phyloP scores from a whole-genome alignment of 441 rosid genomes.

The Adansonia madagascariensis region DNA sequence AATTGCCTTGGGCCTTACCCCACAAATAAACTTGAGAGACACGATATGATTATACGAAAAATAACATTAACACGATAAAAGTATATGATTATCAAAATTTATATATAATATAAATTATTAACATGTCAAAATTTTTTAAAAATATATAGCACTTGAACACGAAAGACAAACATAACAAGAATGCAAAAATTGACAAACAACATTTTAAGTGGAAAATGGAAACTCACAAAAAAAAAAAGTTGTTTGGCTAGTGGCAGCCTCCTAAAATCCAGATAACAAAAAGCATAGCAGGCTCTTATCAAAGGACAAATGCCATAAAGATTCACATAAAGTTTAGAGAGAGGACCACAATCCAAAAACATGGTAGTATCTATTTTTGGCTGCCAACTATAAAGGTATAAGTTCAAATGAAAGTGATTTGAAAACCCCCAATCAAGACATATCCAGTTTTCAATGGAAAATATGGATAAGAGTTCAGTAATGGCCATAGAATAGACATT shows the following conservation, averaged over 20 bases:
- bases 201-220: constrained; percentile 9
- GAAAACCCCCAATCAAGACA: constrained; percentile 21
- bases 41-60: too few species aligned
- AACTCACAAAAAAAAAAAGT: not conserved
- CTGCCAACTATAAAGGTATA: not conserved
- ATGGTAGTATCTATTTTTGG: constrained; percentile 5
- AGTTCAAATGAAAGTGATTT: constrained; percentile 22
- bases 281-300: not conserved
- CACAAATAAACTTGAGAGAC: not conserved
- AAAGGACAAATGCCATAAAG: constrained; percentile 5
- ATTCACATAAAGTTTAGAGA: not conserved
- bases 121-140: too few species aligned
- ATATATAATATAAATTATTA: too few species aligned
- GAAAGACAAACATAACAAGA: too few species aligned
- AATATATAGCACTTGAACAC: too few species aligned
- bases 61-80: too few species aligned
- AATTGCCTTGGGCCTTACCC: not conserved
- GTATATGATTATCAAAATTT: too few species aligned
- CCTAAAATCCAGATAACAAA: constrained; percentile 4
- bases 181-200: too few species aligned
- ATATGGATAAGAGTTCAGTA: constrained; percentile 39
- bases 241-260: not conserved
- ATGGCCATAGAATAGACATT: constrained; percentile 36
- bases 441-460: not conserved
- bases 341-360: not conserved